Conservation (phyloP, 495 filamentous ascomycete genomes). For the Thermothielavioides terrestris region DNA sequence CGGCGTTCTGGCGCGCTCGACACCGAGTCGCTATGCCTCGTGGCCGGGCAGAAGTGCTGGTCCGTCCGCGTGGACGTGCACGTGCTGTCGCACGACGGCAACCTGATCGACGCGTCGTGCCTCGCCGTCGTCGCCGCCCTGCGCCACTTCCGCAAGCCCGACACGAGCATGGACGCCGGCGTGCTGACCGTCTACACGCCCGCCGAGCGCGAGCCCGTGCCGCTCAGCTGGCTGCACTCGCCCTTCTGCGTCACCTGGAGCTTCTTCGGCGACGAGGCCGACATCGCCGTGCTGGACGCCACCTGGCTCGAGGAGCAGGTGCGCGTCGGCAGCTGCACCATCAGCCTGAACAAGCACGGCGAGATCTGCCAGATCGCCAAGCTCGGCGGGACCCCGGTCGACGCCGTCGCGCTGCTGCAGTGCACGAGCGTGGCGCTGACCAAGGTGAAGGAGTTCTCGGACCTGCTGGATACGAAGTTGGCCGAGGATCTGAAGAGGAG, state of each 20-base stretch:
- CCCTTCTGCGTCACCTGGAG: slow-evolving; percentile 83
- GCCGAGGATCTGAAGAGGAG: slow-evolving; percentile 68
- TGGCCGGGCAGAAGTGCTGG: slow-evolving; percentile 87
- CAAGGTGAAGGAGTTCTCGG: slow-evolving; percentile 72
- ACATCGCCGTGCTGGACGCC: slow-evolving; percentile 64
- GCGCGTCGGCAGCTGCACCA: slow-evolving; percentile 70
- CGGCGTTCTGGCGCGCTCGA: slow-evolving; percentile 86
- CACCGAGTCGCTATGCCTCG: slow-evolving; percentile 88
- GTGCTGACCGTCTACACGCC: slow-evolving; percentile 70
- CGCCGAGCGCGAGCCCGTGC: slow-evolving; percentile 82
- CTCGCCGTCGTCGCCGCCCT: slow-evolving; percentile 80
- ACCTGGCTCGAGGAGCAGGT: slow-evolving; percentile 78
- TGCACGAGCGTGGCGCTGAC: slow-evolving; percentile 60
- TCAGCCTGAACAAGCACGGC: slow-evolving; percentile 79
- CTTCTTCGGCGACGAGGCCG: slow-evolving; percentile 57
- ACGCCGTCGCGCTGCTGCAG: slow-evolving; percentile 64
- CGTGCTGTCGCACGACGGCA: slow-evolving; percentile 80
- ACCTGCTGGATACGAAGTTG: slow-evolving; percentile 58
- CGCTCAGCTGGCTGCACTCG: slow-evolving; percentile 78
- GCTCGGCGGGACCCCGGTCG: slow-evolving; percentile 68
- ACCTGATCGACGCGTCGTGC: slow-evolving; percentile 75
- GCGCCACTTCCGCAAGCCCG: slow-evolving; percentile 80
- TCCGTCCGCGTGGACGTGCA: slow-evolving; percentile 81
- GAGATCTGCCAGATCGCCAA: slow-evolving; percentile 91
- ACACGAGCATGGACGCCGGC: slow-evolving; percentile 75